Evolutionary conservation across 768 basidiomycete genomes (phyloP).

Genomic region (Phylloporus sp.): DNA sequence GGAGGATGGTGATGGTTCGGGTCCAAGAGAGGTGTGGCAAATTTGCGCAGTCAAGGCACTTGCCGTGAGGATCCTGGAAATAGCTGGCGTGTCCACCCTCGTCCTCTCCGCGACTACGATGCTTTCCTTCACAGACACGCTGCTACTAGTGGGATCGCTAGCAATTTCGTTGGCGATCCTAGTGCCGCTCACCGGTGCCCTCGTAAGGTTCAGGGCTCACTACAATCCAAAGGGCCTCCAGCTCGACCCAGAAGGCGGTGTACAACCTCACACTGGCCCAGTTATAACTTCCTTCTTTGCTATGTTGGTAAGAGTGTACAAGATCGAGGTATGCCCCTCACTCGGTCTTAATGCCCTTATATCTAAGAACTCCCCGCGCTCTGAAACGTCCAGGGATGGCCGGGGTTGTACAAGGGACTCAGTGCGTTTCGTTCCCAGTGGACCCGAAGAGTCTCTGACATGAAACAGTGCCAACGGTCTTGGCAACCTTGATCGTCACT

Average conservation of each 20-base stretch:
- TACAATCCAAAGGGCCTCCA: slow-evolving; percentile 84
- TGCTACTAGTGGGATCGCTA: slow-evolving; percentile 44
- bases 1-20: slow-evolving; percentile 28
- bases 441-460: slow-evolving; percentile 36
- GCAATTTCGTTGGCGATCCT: slow-evolving; percentile 52
- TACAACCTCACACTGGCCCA: slow-evolving; percentile 74
- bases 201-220: slow-evolving; percentile 78
- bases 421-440: slow-evolving; percentile 36
- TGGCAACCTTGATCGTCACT: slow-evolving; percentile 53
- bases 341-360: background rate
- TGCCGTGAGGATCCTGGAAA: slow-evolving; percentile 24
- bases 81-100: background rate
- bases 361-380: background rate
- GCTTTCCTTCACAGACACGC: slow-evolving; percentile 35
- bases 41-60: slow-evolving; percentile 26
- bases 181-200: slow-evolving; percentile 61
- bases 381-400: slow-evolving; percentile 47
- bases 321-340: slow-evolving; percentile 56
- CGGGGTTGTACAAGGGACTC: slow-evolving; percentile 78
- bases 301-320: slow-evolving; percentile 69
- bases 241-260: slow-evolving; percentile 71
- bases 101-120: slow-evolving; percentile 13
- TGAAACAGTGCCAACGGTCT: slow-evolving; percentile 45
- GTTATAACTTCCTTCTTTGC: slow-evolving; percentile 71
- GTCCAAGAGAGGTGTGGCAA: slow-evolving; percentile 25